Base-by-base conservation (phyloP, 148 eudicot genomes). In the Fagopyrum homotropicum region DNA sequence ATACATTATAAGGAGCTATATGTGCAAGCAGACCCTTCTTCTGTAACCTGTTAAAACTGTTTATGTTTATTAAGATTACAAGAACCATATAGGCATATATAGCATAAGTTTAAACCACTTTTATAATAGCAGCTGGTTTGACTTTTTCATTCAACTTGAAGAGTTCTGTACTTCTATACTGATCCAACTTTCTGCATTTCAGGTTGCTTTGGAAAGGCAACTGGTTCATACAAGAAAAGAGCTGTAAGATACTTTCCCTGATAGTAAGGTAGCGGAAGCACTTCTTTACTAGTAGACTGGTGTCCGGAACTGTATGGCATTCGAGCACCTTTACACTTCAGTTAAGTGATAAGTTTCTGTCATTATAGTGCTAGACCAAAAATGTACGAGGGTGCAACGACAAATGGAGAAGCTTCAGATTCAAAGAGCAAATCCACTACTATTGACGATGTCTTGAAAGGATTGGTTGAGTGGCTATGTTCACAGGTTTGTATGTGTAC, bases 181-280 rank as follows among this genome's bases (percentile, higher is more conserved):
- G 4, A 35, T 43, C 11, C 12, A 26, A 26, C 7, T 26, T 43
- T 43, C 7, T 72, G 52, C 72, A 40, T 80, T 81, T 69, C 89
- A 95, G 98, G 79, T 78, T 89, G 89, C 92, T 95, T 12, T 90
- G 92, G 96, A 92, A 85, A 80, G 94, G 93, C 74, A 92, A 88
- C 81, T 95, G 97, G 98, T 95, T 95, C 85, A 85, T 92, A 77
- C 98, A 95, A 85, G 97, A 92, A 84, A 92, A 92, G 87, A 87
- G 98, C 84, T 92, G 93, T 73, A 95, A 92, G 89, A 92, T 90
- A 84, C 96, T 95, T 64, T 83, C 98, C 60, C 73, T 80, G 80
- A 84, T 92, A 77, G 83, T 89, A 49, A 92, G 96, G 98, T 95
- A 88, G 75, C 44, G 72, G 74, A 46, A 46, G 35, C 40, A 35